Base-by-base conservation (phyloP, 2,329 filamentous ascomycete genomes). In the Trichoderma atrobrunneum region DNA sequence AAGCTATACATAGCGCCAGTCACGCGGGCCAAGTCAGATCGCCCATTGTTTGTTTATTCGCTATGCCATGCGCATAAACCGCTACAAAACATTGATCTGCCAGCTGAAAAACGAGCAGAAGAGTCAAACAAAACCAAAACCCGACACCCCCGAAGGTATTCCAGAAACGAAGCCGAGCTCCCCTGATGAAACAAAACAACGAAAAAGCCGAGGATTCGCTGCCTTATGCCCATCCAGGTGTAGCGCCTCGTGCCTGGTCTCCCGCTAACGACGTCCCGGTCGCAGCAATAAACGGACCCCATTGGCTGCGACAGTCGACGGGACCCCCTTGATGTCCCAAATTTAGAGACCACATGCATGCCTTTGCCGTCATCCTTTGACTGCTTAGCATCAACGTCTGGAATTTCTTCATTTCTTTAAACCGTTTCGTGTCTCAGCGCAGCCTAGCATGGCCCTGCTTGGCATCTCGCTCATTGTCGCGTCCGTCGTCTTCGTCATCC, bases 381-480 rank as follows among this genome's bases (percentile, higher is more conserved):
- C 54, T 32, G 56, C 28, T 18, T 48, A 11, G 34, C 34, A 59
- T 36, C 30, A 61, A 36, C 34, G 34, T 54, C 63, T 24, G 65
- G 34, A 69, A 69, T 70, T 51, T 54, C 57, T 61, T 68, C 34
- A 43, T 68, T 24, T 36, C 48, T 36, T 21, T 54, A 8, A 7
- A 26, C 66, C n/a, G 14, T 24, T 43, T 21, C 28, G 24, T 68
- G 57, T 70, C 66, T 62, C 57, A 70, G 66, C 39, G 39, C 12
- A 24, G 51, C 54, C 36, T 48, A 51, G 26, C 56, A 90, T 90
- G 88, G 87, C 83, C 74, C 79, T 89, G 76, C 76, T 91, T 74
- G 89, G 88, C 74, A 80, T 91, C 74, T 89, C 89, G n/a, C 82
- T 92, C 74, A 83, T 91, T 76, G 79, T 91, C 74, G 89, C 86